phyloP scores from a whole-genome alignment of 1,284 basidiomycete species.

The Ganoderma lingzhi region DNA sequence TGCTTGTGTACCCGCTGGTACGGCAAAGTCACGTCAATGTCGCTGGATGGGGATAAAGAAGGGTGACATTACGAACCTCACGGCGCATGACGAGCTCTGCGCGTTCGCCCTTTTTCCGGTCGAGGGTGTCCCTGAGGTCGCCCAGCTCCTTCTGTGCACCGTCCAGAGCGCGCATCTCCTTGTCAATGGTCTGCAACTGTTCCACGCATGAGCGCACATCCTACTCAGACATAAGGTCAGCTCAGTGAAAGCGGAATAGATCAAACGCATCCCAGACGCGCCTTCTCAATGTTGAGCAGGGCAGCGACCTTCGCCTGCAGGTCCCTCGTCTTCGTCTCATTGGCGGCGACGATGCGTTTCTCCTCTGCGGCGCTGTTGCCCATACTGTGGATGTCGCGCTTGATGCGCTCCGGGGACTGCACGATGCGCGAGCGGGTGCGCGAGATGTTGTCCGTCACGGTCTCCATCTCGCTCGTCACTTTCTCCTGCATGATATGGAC shows the following conservation, averaged over 20 bases:
- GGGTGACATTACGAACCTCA: slow-evolving; percentile 56
- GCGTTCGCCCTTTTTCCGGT: slow-evolving; percentile 75
- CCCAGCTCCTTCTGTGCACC: slow-evolving; percentile 68
- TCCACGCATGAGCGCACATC: slow-evolving; percentile 74
- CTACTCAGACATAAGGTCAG: slow-evolving; percentile 44
- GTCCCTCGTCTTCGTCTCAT: slow-evolving; percentile 79
- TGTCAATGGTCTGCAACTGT: slow-evolving; percentile 75
- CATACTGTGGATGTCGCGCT: slow-evolving; percentile 81
- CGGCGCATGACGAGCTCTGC: slow-evolving; percentile 71
- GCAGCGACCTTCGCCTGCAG: slow-evolving; percentile 77
- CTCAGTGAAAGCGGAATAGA: too few relatives aligned
- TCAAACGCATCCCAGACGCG: slow-evolving; percentile 35
- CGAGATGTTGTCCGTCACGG: slow-evolving; percentile 63
- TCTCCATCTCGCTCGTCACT: slow-evolving; percentile 63
- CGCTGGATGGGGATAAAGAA: slow-evolving; percentile 7
- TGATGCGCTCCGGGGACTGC: slow-evolving; percentile 87
- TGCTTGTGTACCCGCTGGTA: slow-evolving; percentile 78
- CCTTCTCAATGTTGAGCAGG: slow-evolving; percentile 80
- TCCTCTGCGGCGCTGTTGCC: slow-evolving; percentile 64
- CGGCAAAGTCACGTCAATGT: neutral
- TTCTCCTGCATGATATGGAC: slow-evolving; percentile 54
- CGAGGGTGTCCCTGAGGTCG: slow-evolving; percentile 70
- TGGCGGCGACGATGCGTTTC: slow-evolving; percentile 63
- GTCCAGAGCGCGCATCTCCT: slow-evolving; percentile 70
- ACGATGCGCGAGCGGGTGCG: slow-evolving; percentile 79